Base-by-base conservation (phyloP, 495 filamentous ascomycete species). In the Penicillium malachiteum region DNA sequence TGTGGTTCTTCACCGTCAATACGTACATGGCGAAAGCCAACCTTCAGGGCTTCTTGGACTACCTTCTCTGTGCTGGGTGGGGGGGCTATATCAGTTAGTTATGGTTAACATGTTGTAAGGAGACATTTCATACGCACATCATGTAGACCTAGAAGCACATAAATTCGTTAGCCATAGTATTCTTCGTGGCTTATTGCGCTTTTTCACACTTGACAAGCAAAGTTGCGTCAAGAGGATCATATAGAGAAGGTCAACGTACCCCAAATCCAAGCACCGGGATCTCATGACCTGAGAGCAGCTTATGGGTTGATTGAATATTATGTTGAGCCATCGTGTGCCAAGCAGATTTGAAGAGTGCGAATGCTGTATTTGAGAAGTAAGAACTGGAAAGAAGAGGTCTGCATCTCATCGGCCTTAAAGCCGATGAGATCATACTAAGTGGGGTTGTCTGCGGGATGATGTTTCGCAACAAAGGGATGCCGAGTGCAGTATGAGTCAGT, bases 201-300 rank as follows among this genome's bases (percentile, higher is more conserved):
- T 26, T 26, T 26, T 1, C 21, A 26, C 4, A 26, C 21, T 26
- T 26, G 21, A 26, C 2, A 26, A 26, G 21, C 21, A 1, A 26
- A 26, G 21, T 26, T 26, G 21, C 21, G 21, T 58, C 21, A 57
- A 34, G 44, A 32, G 35, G 10, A 9, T 30, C 21, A 26, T 26
- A 26, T 26, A 26, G 21, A 26, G 21, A 1, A 4, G n/a, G 37
- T 41, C 35, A 51, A 61, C 85, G 70, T 77, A 88, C 87, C 34
- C 87, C 88, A 65, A 83, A 92, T 35, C 90, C 90, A n/a, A 93
- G 60, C 14, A 80, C 65, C 0, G 90, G 90, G 39, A 95, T 91
- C 47, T 91, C 84, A 70, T 88, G 84, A 46, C 90, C 90, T 43
- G 89, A 92, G 55, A 84, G 85, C 68, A 93, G 73, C 14, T 52